A percentile compares a stretch with the other conserved stretches of the same genome.
Evolutionary conservation across 306 rosid species (phyloP).

Genomic region (Lathyrus aphaca): DNA sequence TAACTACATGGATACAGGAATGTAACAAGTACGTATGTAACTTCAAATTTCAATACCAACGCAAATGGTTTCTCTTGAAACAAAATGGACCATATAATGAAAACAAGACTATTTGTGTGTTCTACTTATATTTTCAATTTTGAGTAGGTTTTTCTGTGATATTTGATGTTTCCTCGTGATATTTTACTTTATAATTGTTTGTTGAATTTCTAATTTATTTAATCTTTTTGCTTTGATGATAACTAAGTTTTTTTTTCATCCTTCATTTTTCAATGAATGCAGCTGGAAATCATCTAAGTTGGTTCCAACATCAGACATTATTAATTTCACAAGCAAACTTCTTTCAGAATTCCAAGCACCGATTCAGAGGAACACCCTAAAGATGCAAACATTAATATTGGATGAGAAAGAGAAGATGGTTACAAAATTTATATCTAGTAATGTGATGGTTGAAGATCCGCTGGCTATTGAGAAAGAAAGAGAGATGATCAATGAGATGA

Average conservation of each 20-base stretch:
- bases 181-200: not conserved
- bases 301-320: slow-evolving; percentile 59
- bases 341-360: slow-evolving; percentile 66
- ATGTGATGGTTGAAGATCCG: slow-evolving; percentile 93
- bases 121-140: not conserved
- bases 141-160: not conserved
- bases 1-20: no score
- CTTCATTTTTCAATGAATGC: slow-evolving; percentile 22
- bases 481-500: no score
- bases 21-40: no score
- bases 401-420: slow-evolving; percentile 69
- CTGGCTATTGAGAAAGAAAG: slow-evolving; percentile 83
- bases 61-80: no score
- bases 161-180: slow-evolving; percentile 8
- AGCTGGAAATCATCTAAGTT: slow-evolving; percentile 67
- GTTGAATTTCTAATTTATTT: not conserved
- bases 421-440: slow-evolving; percentile 68
- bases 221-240: not conserved
- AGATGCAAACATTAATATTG: slow-evolving; percentile 89
- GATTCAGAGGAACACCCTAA: slow-evolving; percentile 58
- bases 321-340: slow-evolving; percentile 63
- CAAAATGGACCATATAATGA: no score
- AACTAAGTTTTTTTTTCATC: not conserved
- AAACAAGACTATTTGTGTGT: not conserved
- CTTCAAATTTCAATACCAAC: no score